Conservation (phyloP, 106 monocot genomes). For the Vanilla planifolia region DNA sequence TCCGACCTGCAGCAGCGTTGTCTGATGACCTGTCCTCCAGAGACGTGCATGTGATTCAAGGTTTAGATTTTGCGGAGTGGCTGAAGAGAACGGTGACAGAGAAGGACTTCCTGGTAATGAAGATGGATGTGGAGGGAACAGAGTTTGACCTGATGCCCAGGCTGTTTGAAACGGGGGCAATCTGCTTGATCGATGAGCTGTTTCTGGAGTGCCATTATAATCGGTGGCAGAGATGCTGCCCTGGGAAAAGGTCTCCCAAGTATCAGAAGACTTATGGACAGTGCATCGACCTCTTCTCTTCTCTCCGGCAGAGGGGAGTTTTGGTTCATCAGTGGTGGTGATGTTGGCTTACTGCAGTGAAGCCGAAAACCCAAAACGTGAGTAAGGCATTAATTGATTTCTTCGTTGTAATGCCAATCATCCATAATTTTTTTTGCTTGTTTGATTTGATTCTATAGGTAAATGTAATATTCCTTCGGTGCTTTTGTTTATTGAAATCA, state of each 20-base stretch:
- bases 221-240: slow-evolving; percentile 77
- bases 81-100: slow-evolving; percentile 46
- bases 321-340: slow-evolving; percentile 35
- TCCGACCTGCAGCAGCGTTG: slow-evolving; percentile 13
- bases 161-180: slow-evolving; percentile 59
- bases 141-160: slow-evolving; percentile 67
- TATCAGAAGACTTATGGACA: slow-evolving; percentile 55
- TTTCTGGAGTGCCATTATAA: slow-evolving; percentile 82
- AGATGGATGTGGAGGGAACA: slow-evolving; percentile 76
- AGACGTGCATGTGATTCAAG: slow-evolving; percentile 33
- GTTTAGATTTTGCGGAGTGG: slow-evolving; percentile 70
- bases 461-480: too few species aligned
- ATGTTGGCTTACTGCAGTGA: too few species aligned
- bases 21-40: slow-evolving; percentile 5
- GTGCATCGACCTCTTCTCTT: slow-evolving; percentile 56
- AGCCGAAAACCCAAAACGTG: too few species aligned
- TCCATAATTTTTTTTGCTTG: too few species aligned
- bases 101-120: slow-evolving; percentile 65
- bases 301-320: slow-evolving; percentile 23
- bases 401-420: too few species aligned
- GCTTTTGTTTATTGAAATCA: too few species aligned
- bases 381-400: too few species aligned
- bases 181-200: slow-evolving; percentile 69
- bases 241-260: slow-evolving; percentile 60
- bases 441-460: too few species aligned